Conservation (phyloP, 345 rosid genomes). For the Dimocarpus longan region DNA sequence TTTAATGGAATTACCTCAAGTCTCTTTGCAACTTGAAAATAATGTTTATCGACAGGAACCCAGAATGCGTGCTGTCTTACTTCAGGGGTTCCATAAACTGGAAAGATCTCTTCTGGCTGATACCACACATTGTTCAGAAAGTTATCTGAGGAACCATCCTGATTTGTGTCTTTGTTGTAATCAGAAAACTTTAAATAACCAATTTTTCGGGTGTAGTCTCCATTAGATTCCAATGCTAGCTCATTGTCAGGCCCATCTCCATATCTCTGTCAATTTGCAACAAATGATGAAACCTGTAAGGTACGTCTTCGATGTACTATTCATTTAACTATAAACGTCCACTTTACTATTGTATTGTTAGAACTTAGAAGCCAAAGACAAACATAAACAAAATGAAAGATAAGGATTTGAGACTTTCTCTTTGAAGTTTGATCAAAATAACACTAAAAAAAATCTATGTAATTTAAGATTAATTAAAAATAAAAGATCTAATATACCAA, state of each 20-base stretch:
- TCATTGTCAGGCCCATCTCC: conserved; percentile 57
- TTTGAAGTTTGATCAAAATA: too few relatives aligned
- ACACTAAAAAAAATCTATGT: too few relatives aligned
- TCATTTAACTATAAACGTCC: too few relatives aligned
- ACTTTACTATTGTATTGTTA: too few relatives aligned
- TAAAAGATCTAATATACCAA: too few relatives aligned
- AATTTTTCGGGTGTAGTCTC: conserved; percentile 65
- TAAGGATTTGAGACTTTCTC: too few relatives aligned
- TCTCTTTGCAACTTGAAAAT: conserved; percentile 41
- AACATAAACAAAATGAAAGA: too few relatives aligned
- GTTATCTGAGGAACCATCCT: conserved; percentile 29
- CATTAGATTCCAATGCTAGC: conserved; percentile 60
- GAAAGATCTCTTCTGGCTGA: conserved; percentile 79
- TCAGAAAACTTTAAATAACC: conserved; percentile 57
- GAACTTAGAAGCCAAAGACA: too few relatives aligned
- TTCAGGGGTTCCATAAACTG: conserved; percentile 68
- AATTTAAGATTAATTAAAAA: too few relatives aligned
- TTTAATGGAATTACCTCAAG: conserved; percentile 40
- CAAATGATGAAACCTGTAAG: background rate
- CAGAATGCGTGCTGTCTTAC: conserved; percentile 60
- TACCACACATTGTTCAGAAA: conserved; percentile 68
- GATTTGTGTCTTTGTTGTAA: conserved; percentile 25
- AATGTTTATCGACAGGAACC: conserved; percentile 59
- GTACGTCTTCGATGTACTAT: too few relatives aligned
- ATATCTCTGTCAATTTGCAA: conserved; percentile 40